Evolutionary conservation across 202 grass and related monocot species (phyloP), one percentile per base, ranked within the genome.

Genomic region (Musa balbisiana): DNA sequence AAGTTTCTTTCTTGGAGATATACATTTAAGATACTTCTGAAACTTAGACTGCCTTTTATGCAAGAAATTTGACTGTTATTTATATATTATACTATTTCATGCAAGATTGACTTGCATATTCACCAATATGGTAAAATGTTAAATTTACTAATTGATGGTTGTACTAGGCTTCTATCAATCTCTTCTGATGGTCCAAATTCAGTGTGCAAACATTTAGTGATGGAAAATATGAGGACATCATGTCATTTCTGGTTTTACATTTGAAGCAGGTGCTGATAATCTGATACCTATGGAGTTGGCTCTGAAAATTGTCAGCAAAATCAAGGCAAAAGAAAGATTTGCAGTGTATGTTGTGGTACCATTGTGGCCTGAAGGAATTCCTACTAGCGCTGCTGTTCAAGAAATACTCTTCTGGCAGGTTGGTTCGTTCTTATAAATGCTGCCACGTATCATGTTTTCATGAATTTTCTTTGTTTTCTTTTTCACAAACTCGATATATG

Each of bases 371-470:
- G 88, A 98, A 82, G 94, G 94, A 53, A 89, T 80, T 62, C 91
- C 94, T 26, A 89, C 86, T 68, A 85, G 86, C 67, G 86, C 90
- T 72, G 76, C 88, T 23, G 91, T 98, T 88, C 88, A 98, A 80
- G 91, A 98, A 74, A 98, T 94, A 23, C 88, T 98, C 50, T 98
- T 88, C 83, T 94, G 94, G 88, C 94, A 94, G 88, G 91, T 98
- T 60, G 15, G 60, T 68, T 53, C 12, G 11, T 55, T 73, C 14
- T 27, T 49, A 15, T 64, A 55, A 16, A 14, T 74, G 33, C 71
- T 27, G 14, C 25, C 20, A 23, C 14, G 19, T 54, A 14, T 54
- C 0, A 14, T 14, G 2, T 72, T 24, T 53, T 20, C 27, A 27
- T 0, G 27, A 11, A 33, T 43, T 17, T 68, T 29, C 24, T 62